Percentiles rank a stretch among this genome's conserved stretches.
Conservation (phyloP, 441 rosid genomes). For the Biscutella laevigata region DNA sequence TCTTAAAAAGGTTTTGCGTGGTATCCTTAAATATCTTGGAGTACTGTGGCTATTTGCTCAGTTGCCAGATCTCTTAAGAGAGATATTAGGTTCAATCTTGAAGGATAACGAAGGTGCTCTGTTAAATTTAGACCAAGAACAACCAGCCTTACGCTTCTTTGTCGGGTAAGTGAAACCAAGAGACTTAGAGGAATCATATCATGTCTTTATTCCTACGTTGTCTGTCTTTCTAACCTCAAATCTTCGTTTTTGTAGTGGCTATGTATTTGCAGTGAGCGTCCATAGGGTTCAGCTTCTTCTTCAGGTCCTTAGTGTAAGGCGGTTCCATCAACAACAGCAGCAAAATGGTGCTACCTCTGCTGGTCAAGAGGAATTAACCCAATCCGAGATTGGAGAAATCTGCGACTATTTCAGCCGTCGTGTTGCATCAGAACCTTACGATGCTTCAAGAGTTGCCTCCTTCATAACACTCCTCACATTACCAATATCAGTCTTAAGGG, state of each 20-base stretch:
- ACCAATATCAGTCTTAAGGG: slow-evolving; percentile 86
- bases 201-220: too few species aligned
- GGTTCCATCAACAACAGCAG: slow-evolving; percentile 63
- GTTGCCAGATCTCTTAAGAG: slow-evolving; percentile 75
- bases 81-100: slow-evolving; percentile 88
- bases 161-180: slow-evolving; percentile 65
- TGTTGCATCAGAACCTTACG: slow-evolving; percentile 99
- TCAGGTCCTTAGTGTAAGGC: slow-evolving; percentile 92
- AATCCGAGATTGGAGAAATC: slow-evolving; percentile 81
- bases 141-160: slow-evolving; percentile 95
- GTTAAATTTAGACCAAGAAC: slow-evolving; percentile 96
- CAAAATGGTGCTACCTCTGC: slow-evolving; percentile 52
- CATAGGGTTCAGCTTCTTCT: slow-evolving; percentile 98
- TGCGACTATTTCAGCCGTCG: slow-evolving; percentile 98
- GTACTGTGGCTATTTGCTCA: slow-evolving; percentile 88
- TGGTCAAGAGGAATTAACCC: slow-evolving; percentile 79
- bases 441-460: slow-evolving; percentile 97
- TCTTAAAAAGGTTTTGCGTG: slow-evolving; percentile 92
- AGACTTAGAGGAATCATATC: too few species aligned
- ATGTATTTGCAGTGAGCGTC: slow-evolving; percentile 93
- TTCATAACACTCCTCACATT: slow-evolving; percentile 96
- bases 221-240: too few species aligned
- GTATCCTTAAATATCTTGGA: slow-evolving; percentile 87
- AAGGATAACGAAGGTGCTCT: slow-evolving; percentile 96
- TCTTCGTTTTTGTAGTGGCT: slow-evolving; percentile 58